Percentiles rank a stretch among this genome's conserved stretches.
Evolutionary conservation across 805 yeast genomes (phyloP).

Genomic region (Starmerella apis): DNA sequence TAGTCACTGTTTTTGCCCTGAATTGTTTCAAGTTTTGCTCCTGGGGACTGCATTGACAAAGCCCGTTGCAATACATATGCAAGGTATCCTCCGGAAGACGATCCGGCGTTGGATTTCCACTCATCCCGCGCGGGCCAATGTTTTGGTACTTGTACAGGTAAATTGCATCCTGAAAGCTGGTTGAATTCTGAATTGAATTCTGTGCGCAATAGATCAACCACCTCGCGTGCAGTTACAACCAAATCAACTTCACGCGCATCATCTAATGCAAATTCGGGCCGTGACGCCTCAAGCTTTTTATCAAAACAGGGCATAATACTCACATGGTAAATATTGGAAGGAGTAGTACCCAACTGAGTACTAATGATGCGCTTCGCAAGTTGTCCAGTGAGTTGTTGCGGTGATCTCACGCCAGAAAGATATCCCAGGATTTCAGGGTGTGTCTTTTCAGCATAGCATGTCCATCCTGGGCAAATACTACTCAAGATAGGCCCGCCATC

Average conservation of each 20-base stretch:
- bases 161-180: slow-evolving; percentile 10
- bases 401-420: slow-evolving; percentile 67
- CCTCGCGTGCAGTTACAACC: slow-evolving; percentile 83
- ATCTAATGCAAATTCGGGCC: slow-evolving; percentile 49
- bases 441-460: slow-evolving; percentile 88
- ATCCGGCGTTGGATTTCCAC: slow-evolving; percentile 70
- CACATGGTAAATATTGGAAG: slow-evolving; percentile 55
- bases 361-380: slow-evolving; percentile 48
- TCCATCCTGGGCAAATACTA: slow-evolving; percentile 92
- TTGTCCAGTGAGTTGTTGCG: slow-evolving; percentile 87
- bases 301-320: slow-evolving; percentile 96
- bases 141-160: slow-evolving; percentile 38
- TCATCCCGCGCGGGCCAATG: slow-evolving; percentile 53
- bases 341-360: slow-evolving; percentile 29
- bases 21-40: slow-evolving; percentile 36
- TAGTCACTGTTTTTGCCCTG: slow-evolving; percentile 65
- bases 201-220: slow-evolving; percentile 59
- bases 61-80: slow-evolving; percentile 44
- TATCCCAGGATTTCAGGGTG: slow-evolving; percentile 72
- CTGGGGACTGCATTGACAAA: slow-evolving; percentile 16
- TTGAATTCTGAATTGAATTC: slow-evolving; percentile 31
- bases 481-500: slow-evolving; percentile 45
- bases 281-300: slow-evolving; percentile 86
- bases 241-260: slow-evolving; percentile 69
- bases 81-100: slow-evolving; percentile 85